Evolutionary conservation across 768 basidiomycete species (phyloP), one percentile per base, ranked within the genome.

Genomic region (Mycena galopus): DNA sequence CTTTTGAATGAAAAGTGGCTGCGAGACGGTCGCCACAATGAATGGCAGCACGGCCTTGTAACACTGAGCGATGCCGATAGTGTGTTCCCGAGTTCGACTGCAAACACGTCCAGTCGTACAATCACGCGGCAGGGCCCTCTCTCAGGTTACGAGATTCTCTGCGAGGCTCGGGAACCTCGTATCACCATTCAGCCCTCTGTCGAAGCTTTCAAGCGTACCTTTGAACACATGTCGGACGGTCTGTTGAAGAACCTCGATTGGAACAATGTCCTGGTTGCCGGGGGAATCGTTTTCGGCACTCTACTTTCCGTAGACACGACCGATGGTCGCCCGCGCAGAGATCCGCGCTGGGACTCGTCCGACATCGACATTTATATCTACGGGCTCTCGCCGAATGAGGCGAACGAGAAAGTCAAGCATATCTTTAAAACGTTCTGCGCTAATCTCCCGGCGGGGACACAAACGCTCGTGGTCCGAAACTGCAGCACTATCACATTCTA

Each of bases 281-380:
- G 72, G 4, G 72, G 72, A 2, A 51, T 68, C 14, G 62, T 68
- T 11, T 47, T 68, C 12, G 66, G 66, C 16, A 50, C 61, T 7
- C 50, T 73, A 0, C 53, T 67, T 21, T 66, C 60, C 32, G 62
- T 73, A n/a, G 72, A 65, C 11, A 32, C 23, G 3, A 14, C 39
- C 27, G 25, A 27, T 12, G 51, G 67, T 27, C 33, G 55, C 6
- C 67, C 21, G n/a, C 33, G 11, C n/a, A 21, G 17, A 27, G 67
- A 60, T 55, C 50, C 58, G 17, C 65, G 57, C 53, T 62, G 65
- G 59, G 37, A 14, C 4, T 59, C 64, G 9, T 72, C 71, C 39
- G 71, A 72, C 33, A 62, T 72, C 39, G 71, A 72, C 60, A 14
- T 72, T 23, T 67, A 67, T 27, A 42, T 72, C 33, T 64, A 72